phyloP scores from a whole-genome alignment of 371 early-diverging fungal genomes.

The Paramicrosporidium saccamoebae region DNA sequence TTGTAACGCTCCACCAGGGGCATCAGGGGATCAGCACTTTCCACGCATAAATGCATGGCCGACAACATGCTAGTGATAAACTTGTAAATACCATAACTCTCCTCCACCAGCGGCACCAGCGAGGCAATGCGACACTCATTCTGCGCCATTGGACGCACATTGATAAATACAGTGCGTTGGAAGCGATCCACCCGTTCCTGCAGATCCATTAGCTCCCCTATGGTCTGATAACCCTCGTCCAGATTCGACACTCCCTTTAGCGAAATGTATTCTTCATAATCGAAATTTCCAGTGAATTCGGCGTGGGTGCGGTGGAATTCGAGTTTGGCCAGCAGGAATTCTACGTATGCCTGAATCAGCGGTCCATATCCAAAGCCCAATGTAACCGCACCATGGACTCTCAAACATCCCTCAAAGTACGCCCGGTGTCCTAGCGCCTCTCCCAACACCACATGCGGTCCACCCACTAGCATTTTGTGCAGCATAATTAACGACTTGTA shows the following conservation, averaged over 20 bases:
- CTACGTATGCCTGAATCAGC: constrained; percentile 62
- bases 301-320: constrained; percentile 64
- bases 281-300: constrained; percentile 73
- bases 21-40: constrained; percentile 35
- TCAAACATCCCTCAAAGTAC: constrained; percentile 13
- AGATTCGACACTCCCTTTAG: constrained; percentile 76
- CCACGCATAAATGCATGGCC: constrained; percentile 43
- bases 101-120: constrained; percentile 82
- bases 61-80: constrained; percentile 73
- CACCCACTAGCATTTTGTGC: constrained; percentile 78
- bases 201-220: constrained; percentile 57
- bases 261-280: constrained; percentile 80
- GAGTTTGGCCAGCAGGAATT: constrained; percentile 55
- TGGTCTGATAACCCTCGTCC: constrained; percentile 87
- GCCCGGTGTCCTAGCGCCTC: constrained; percentile 30
- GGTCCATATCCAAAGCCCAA: constrained; percentile 29
- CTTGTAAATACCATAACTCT: constrained; percentile 73
- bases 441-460: constrained; percentile 40
- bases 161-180: constrained; percentile 48
- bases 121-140: constrained; percentile 82
- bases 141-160: constrained; percentile 43
- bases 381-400: neutral
- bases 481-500: constrained; percentile 77
- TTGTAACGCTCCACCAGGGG: constrained; percentile 61
- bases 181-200: constrained; percentile 64